A percentile compares a stretch with the other conserved stretches of the same genome.
These are phyloP conservation scores for Colletotrichum sp. DNA, from an alignment of 2,329 filamentous ascomycete genomes.

Conservation along the genomic window DNA sequence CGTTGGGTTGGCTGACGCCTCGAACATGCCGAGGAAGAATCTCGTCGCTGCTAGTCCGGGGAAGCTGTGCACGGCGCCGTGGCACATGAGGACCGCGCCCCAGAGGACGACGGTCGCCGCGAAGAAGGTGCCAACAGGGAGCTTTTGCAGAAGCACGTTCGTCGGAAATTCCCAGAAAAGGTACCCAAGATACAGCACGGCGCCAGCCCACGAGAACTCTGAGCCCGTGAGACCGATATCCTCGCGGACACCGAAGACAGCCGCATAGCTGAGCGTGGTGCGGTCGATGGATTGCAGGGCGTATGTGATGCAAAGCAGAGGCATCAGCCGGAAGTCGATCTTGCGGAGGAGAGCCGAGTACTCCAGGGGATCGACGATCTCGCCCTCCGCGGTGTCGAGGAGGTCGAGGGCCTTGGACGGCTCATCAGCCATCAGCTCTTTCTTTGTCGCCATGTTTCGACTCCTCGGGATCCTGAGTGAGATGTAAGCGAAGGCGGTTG, in stretches of 20 bases:
- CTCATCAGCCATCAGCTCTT: neutral
- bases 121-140: constrained; percentile 26
- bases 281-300: constrained; percentile 20
- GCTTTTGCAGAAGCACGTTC: constrained; percentile 58
- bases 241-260: constrained; percentile 56
- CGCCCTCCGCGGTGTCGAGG: constrained; percentile 6
- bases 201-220: constrained; percentile 63
- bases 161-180: constrained; percentile 65
- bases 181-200: constrained; percentile 64
- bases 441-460: neutral
- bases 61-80: constrained; percentile 19
- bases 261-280: constrained; percentile 43
- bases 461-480: neutral
- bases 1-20: constrained; percentile 41
- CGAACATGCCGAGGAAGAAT: constrained; percentile 24
- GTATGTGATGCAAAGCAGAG: constrained; percentile 28
- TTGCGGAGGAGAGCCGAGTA: constrained; percentile 7
- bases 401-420: constrained; percentile 5
- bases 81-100: constrained; percentile 44
- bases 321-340: constrained; percentile 27
- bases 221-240: constrained; percentile 56
- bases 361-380: neutral
- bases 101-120: constrained; percentile 40
- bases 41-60: constrained; percentile 22
- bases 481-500: neutral